Evolutionary conservation across 257 asterid genomes (phyloP).

Genomic region (Misopates orontium): DNA sequence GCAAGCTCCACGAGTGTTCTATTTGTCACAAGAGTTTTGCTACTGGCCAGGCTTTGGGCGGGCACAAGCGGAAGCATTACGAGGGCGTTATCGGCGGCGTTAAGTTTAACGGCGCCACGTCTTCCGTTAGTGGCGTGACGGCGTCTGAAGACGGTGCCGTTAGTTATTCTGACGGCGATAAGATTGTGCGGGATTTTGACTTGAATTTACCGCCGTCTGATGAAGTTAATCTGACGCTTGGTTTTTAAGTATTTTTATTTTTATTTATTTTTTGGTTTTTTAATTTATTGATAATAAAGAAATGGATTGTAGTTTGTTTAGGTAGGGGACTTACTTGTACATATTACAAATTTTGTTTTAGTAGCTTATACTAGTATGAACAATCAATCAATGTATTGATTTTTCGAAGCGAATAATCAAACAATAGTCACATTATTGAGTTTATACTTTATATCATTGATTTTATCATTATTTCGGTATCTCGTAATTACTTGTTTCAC

Average conservation of each 20-base stretch:
- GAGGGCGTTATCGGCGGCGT: constrained; percentile 54
- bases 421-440: no score
- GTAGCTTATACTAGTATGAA: no score
- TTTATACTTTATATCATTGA: no score
- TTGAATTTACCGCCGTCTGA: constrained; percentile 16
- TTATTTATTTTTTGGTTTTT: no score
- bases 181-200: constrained; percentile 6
- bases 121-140: constrained; percentile 30
- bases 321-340: no score
- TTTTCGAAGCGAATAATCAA: no score
- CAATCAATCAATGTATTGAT: no score
- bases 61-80: constrained; percentile 93
- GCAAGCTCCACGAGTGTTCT: constrained; percentile 70
- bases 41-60: constrained; percentile 92
- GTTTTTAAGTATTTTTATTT: not conserved
- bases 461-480: no score
- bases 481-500: no score
- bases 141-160: not conserved
- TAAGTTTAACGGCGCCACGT: not conserved
- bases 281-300: no score
- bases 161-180: not conserved
- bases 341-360: no score
- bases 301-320: no score
- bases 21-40: constrained; percentile 65
- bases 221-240: constrained; percentile 1